Base-by-base conservation (phyloP, 2,329 filamentous ascomycete genomes). In the Talaromyces sp. region DNA sequence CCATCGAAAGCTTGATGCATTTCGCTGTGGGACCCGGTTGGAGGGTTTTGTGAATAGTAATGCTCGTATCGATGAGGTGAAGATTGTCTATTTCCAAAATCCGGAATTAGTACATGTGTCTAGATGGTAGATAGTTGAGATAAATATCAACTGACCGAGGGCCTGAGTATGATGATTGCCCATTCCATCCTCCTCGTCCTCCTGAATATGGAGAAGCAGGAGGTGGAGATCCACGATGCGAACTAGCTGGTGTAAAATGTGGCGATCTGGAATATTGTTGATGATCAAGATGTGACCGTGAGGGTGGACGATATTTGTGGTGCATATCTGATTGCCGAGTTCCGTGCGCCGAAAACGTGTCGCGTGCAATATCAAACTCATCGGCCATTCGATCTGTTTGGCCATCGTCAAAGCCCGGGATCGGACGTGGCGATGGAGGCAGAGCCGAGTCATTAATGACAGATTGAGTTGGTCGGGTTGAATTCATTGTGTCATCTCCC, bases 141-240 rank as follows among this genome's bases (percentile, higher is more conserved):
- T 9, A 42, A n/a, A 14, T 16, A 29, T 27, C 36, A 30, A 71
- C 77, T 72, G 75, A 84, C 82, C 77, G 75, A 65, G 77, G 76
- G 49, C 72, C 75, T 29, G 74, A 70, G 61, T 79, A 75, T 51
- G 58, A 52, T 39, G 64, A 52, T 33, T 68, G 80, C 17, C 77
- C 77, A 55, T 71, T 72, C 79, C 83, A 83, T 47, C 77, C 77
- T 27, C 81, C 80, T 68, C 83, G 77, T 44, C 77, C 77, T 56
- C 75, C 74, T 33, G 77, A 77, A 65, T 87, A 84, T 13, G 86
- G 84, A 35, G 86, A 86, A 39, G 82, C 81, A 9, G 78, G 77
- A 54, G 80, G 80, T n/a, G 86, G 84, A 16, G 86, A 87, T 41
- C 80, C 80, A 60, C 84, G 82, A 60, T 81, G 78, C 16, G 79